These are phyloP conservation scores for Pestalotiopsis sp. DNA, from an alignment of 2,329 filamentous ascomycete genomes.

Conservation along the genomic window DNA sequence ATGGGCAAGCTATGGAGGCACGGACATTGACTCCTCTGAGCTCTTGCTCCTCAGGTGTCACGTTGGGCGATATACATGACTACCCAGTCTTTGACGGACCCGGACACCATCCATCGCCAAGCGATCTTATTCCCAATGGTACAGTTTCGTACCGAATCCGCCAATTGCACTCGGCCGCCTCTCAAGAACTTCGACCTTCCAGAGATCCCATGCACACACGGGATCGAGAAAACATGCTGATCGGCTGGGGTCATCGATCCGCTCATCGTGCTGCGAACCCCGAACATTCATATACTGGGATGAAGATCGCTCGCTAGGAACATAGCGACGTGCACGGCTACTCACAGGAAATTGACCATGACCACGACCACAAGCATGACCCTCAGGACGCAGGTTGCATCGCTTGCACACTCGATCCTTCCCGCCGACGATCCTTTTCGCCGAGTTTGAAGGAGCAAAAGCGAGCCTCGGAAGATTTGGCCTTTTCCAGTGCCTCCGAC, in stretches of 20 bases:
- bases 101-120: not conserved
- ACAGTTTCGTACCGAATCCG: conserved; percentile 36
- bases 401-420: not conserved
- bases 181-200: conserved; percentile 19
- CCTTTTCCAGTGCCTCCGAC: not conserved
- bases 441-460: conserved; percentile 20
- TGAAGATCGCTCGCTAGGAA: conserved; percentile 23
- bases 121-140: conserved; percentile 29
- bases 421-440: conserved; percentile 12
- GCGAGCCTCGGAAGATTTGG: not conserved
- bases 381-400: conserved; percentile 8
- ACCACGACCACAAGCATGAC: conserved; percentile 5
- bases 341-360: conserved; percentile 5
- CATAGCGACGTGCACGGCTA: conserved; percentile 27
- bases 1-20: not conserved
- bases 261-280: conserved; percentile 19
- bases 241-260: conserved; percentile 34
- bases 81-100: not conserved
- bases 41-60: not conserved
- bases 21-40: not conserved
- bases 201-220: conserved; percentile 20
- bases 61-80: not conserved
- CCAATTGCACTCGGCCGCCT: conserved; percentile 31
- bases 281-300: conserved; percentile 29
- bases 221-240: conserved; percentile 28